Base-by-base conservation (phyloP, 2,329 filamentous ascomycete species). In the Verticillium tricorpus region DNA sequence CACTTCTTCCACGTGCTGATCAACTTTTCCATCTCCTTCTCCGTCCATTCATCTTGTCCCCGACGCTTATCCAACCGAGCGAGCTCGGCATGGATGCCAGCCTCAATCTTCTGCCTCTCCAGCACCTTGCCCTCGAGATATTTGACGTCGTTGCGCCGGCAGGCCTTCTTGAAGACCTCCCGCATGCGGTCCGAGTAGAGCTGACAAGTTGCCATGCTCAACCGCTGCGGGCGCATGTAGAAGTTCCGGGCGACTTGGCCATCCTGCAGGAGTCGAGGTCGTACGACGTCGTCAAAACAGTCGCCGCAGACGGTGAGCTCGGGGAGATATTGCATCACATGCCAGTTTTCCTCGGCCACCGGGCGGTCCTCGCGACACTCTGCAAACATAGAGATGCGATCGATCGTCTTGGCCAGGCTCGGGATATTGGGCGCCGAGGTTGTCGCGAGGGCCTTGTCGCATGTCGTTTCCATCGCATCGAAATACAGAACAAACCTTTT, bases 241-340 rank as follows among this genome's bases (percentile, higher is more conserved):
- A 95, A 90, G 66, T 88, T 85, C 19, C 82, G 77, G 11, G 89
- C 87, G 28, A 93, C 79, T 1, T 83, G 76, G 50, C 77, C 76
- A 59, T 76, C 73, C 17, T 81, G 78, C 34, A 82, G 78, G 1
- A 88, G 76, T 58, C 86, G 79, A 1, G 93, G 92, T 74, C 84
- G 86, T n/a, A 97, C 85, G 1, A 92, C 84, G 25, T 92, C 87
- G 17, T 91, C 85, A 72, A 90, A 97, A 73, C 93, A 98, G 73
- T 94, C 91, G 66, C 90, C 87, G 74, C 93, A 98, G 4, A 96
- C 89, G 1, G 90, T 92, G 69, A 97, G 86, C 57, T 93, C 85
- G 0, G 90, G 91, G 0, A 96, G 77, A 15, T 85, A 80, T 1
- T 90, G 86, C 73, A 96, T 92, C 61, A 85, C 87, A 73, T 96